Conservation (phyloP, 495 filamentous ascomycete species). For the Sabuloglossum arenarium region DNA sequence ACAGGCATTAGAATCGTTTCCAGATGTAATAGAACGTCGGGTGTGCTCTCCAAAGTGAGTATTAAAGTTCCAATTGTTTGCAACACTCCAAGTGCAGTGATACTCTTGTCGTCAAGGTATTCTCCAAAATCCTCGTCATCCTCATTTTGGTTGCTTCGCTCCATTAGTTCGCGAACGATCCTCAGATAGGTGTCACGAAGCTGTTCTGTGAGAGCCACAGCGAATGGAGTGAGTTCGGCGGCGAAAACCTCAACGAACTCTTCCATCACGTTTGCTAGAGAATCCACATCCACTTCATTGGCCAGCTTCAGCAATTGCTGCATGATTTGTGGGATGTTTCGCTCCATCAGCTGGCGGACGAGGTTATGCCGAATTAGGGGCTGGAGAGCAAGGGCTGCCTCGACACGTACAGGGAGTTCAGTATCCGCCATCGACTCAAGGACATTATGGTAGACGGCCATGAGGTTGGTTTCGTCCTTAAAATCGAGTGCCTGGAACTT, state of each 20-base stretch:
- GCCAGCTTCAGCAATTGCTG: conserved; percentile 91
- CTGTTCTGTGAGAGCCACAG: conserved; percentile 93
- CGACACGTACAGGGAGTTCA: conserved; percentile 79
- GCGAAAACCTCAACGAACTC: conserved; percentile 98
- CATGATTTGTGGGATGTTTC: conserved; percentile 99
- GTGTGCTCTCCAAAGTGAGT: conserved; percentile 87
- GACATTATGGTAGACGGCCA: conserved; percentile 90
- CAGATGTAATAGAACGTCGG: conserved; percentile 79
- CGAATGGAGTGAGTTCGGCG: conserved; percentile 84
- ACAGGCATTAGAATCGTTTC: conserved; percentile 94
- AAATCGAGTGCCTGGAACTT: conserved; percentile 90
- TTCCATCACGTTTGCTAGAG: conserved; percentile 97
- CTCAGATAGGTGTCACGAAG: conserved; percentile 89
- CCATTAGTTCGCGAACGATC: conserved; percentile 77
- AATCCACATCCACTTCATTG: conserved; percentile 88
- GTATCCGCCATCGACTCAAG: conserved; percentile 89
- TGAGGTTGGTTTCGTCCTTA: conserved; percentile 82
- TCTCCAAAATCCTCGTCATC: conserved; percentile 63
- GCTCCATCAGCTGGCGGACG: conserved; percentile 84
- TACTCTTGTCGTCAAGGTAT: conserved; percentile 94
- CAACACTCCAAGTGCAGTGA: conserved; percentile 85
- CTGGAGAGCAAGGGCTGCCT: conserved; percentile 84
- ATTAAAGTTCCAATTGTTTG: conserved; percentile 97
- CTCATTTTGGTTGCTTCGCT: conserved; percentile 50
- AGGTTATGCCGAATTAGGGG: conserved; percentile 88